A percentile compares a stretch with the other conserved stretches of the same genome.
Evolutionary conservation across 208 protist genomes (phyloP).

Genomic region (Trypanosoma scelopori): DNA sequence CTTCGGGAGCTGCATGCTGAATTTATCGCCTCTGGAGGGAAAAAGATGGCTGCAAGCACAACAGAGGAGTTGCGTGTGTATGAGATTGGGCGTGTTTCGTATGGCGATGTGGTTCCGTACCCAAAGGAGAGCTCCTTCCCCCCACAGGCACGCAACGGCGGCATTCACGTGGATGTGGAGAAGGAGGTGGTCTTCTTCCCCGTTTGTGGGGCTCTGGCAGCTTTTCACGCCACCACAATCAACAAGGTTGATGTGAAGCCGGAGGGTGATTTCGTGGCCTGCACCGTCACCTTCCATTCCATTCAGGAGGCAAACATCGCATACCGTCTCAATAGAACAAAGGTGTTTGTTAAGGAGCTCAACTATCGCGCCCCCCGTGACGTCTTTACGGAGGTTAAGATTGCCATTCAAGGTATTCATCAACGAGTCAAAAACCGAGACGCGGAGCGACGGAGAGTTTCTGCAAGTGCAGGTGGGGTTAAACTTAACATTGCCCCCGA

Average conservation of each 20-base stretch:
- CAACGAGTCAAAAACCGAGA: constrained; percentile 81
- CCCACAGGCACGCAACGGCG: constrained; percentile 30
- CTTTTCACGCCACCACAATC: constrained; percentile 96
- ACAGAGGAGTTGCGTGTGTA: constrained; percentile 66
- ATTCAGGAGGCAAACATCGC: constrained; percentile 79
- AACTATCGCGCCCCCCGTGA: constrained; percentile 60
- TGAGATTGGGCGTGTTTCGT: constrained; percentile 66
- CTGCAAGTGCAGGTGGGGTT: constrained; percentile 43
- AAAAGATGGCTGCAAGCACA: constrained; percentile 47
- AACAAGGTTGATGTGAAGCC: constrained; percentile 90
- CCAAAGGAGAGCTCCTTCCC: constrained; percentile 32
- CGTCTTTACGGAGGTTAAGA: constrained; percentile 57
- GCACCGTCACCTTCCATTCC: constrained; percentile 91
- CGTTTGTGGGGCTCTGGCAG: constrained; percentile 87
- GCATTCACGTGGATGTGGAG: constrained; percentile 86
- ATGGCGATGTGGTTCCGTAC: constrained; percentile 66
- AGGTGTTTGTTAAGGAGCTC: constrained; percentile 90
- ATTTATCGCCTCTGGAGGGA: constrained; percentile 73
- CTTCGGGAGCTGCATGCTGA: constrained; percentile 69
- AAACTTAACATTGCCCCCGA: constrained; percentile 44
- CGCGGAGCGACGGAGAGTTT: constrained; percentile 46
- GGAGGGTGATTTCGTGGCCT: constrained; percentile 69
- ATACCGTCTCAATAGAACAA: constrained; percentile 81
- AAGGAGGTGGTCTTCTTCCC: constrained; percentile 93
- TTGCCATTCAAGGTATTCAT: constrained; percentile 63